Evolutionary conservation across 768 basidiomycete species (phyloP).

Genomic region (Cystobasidium tubakii): DNA sequence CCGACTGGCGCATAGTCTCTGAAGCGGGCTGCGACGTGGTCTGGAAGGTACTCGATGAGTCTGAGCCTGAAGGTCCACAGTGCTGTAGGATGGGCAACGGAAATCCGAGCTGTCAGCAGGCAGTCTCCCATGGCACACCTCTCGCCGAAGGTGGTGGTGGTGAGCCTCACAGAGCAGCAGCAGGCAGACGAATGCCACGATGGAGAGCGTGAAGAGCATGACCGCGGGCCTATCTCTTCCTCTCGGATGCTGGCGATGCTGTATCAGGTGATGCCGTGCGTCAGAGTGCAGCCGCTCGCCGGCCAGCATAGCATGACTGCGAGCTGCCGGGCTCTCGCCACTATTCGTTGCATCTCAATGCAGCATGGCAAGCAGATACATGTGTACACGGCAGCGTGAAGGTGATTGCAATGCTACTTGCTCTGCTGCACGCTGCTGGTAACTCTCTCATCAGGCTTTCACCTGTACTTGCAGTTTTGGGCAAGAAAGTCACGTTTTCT

Average conservation of each 20-base stretch:
- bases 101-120: background rate
- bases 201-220: slow-evolving; percentile 22
- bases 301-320: too few species aligned
- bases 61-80: slow-evolving; percentile 38
- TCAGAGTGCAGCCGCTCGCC: too few species aligned
- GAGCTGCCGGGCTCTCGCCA: too few species aligned
- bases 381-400: too few species aligned
- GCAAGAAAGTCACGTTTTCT: too few species aligned
- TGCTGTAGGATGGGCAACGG: background rate
- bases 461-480: too few species aligned
- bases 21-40: slow-evolving; percentile 38
- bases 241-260: background rate
- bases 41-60: slow-evolving; percentile 39
- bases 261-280: too few species aligned
- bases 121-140: background rate
- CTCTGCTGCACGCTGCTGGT: too few species aligned
- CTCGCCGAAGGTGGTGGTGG: background rate
- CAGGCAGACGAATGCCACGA: slow-evolving; percentile 14
- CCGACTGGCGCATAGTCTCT: slow-evolving; percentile 41
- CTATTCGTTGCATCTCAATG: too few species aligned
- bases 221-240: background rate
- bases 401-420: too few species aligned
- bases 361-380: too few species aligned
- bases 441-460: too few species aligned
- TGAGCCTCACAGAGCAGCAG: slow-evolving; percentile 12